These are phyloP conservation scores for Trichoderma sp. DNA, from an alignment of 2,329 filamentous ascomycete species.

Conservation along the genomic window DNA sequence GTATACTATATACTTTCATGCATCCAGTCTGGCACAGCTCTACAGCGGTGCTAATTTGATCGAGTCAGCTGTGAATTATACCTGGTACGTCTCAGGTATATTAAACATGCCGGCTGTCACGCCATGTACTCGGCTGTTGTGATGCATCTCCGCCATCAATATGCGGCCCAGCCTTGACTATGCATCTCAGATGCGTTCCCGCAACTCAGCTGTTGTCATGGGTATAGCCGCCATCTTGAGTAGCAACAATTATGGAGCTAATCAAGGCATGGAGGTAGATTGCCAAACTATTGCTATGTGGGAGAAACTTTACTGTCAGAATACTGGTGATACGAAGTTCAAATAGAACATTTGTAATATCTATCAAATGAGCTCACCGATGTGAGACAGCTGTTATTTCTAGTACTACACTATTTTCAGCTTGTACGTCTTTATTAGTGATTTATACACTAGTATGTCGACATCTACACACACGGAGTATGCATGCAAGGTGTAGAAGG, in stretches of 20 bases:
- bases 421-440: neutral
- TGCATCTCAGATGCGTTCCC: neutral
- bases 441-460: too few relatives aligned
- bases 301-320: neutral
- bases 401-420: neutral
- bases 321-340: neutral
- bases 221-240: neutral
- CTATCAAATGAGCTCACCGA: rapidly evolving
- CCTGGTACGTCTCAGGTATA: neutral
- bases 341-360: neutral
- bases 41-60: neutral
- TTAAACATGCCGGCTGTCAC: neutral
- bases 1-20: neutral
- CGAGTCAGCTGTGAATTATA: neutral
- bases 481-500: neutral
- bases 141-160: neutral
- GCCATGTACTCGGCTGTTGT: neutral
- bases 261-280: neutral
- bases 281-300: neutral
- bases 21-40: neutral
- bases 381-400: neutral
- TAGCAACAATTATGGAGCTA: neutral
- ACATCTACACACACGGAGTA: neutral
- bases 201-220: neutral
- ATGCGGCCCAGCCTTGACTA: neutral